Evolutionary conservation across 495 filamentous ascomycete species (phyloP), one percentile per base, ranked within the genome.

Genomic region (Hypoxylon crocopeplum): DNA sequence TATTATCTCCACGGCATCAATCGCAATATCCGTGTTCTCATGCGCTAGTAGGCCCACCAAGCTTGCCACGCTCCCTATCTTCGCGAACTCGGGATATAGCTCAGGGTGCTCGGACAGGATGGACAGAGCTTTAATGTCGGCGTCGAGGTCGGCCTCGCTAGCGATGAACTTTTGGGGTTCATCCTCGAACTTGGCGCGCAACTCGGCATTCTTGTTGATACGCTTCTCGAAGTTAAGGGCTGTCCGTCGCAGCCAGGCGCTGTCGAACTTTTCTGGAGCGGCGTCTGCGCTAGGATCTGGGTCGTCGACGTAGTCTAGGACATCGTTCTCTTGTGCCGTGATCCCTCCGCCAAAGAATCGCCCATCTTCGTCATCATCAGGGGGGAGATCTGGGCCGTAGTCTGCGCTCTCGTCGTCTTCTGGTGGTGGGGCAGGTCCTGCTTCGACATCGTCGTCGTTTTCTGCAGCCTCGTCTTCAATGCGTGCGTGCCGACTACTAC

Each of bases 21-120:
- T 96, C 5, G 94, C 92, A 59, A 99, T 96, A 72, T 99, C 94
- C 1, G 93, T 91, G 72, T 99, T 99, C 65, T 99, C 94, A 68
- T 98, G 94, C 5, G 93, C 87, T 20, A 99, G 75, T 42, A 99
- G 71, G 0, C 85, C 82, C 1, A 96, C 89, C 48, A 99, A 73
- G 13, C 87, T 90, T 0, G 73, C 86, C 0, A 87, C 86, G 54
- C 87, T 88, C 21, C 92, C 94, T 47, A 96, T 70, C 46, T 86
- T 87, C 11, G 86, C 83, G 64, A 99, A 95, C 58, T 96, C 89
- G 20, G 75, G 78, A 69, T 94, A 98, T 11, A 98, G 79, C 33
- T 90, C 88, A 6, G 93, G 79, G 69, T 97, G 90, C 58, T 97
- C 92, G 2, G 88, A 84, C 3, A 99, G 79, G 59, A 97, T 91